phyloP scores from a whole-genome alignment of 1,284 basidiomycete species.

The Peniophora sp. region DNA sequence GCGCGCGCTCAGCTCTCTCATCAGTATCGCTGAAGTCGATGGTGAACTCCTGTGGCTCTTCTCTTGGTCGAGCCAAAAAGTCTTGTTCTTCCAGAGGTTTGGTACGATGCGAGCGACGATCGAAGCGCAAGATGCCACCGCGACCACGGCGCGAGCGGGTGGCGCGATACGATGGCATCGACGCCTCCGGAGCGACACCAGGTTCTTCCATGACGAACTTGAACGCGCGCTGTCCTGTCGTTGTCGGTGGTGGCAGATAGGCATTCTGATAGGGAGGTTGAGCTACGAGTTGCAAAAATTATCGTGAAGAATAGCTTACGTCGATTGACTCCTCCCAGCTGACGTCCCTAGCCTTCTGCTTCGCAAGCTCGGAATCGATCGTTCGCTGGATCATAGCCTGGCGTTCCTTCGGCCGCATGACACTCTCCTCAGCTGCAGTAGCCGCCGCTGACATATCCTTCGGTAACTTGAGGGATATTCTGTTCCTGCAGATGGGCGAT shows the following conservation, averaged over 20 bases:
- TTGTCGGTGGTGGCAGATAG: slow-evolving; percentile 45
- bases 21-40: slow-evolving; percentile 29
- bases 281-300: slow-evolving; percentile 2
- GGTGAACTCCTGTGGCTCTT: not conserved
- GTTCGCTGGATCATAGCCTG: slow-evolving; percentile 50
- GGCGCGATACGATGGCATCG: slow-evolving; percentile 32
- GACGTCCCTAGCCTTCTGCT: slow-evolving; percentile 69
- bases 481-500: slow-evolving; percentile 16
- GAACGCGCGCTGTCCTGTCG: slow-evolving; percentile 53
- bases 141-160: slow-evolving; percentile 75
- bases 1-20: slow-evolving; percentile 26
- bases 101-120: slow-evolving; percentile 41
- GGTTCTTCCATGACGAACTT: slow-evolving; percentile 41
- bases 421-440: slow-evolving; percentile 33
- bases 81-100: slow-evolving; percentile 1
- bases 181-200: slow-evolving; percentile 20
- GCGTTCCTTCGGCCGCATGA: slow-evolving; percentile 61
- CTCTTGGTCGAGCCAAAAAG: slow-evolving; percentile 3
- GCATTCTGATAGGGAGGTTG: slow-evolving; percentile 36
- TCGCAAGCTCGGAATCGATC: slow-evolving; percentile 61
- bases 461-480: slow-evolving; percentile 42
- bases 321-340: slow-evolving; percentile 85
- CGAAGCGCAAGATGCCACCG: slow-evolving; percentile 74
- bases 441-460: slow-evolving; percentile 16
- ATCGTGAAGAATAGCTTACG: slow-evolving; percentile 30